A percentile compares a stretch with the other conserved stretches of the same genome.
phyloP scores from a whole-genome alignment of 1,139 yeast species.

The Suhomyces chickasaworum region DNA sequence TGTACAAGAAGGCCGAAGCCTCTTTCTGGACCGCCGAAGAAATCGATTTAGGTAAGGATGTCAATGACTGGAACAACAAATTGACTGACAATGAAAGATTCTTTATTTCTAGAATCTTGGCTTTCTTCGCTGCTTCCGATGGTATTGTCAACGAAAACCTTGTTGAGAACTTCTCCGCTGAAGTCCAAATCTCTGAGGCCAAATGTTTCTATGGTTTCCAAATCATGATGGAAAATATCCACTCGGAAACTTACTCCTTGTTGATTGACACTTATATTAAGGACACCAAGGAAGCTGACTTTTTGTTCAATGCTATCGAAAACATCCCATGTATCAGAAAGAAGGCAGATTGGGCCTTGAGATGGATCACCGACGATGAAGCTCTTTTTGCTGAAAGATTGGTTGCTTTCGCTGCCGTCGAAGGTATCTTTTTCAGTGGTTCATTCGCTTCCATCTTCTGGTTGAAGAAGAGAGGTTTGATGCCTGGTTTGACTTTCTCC shows the following conservation, averaged over 20 bases:
- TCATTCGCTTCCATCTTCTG: slow-evolving; percentile 98
- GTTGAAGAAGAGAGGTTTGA: slow-evolving; percentile 95
- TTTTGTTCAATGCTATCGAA: slow-evolving; percentile 89
- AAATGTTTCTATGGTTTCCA: slow-evolving; percentile 99
- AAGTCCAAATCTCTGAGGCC: slow-evolving; percentile 97
- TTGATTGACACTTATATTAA: slow-evolving; percentile 92
- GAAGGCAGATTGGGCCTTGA: slow-evolving; percentile 97
- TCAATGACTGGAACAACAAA: slow-evolving; percentile 83
- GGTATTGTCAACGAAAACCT: slow-evolving; percentile 97
- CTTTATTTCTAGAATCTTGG: slow-evolving; percentile 87
- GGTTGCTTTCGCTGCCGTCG: slow-evolving; percentile 98
- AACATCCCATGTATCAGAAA: slow-evolving; percentile 90
- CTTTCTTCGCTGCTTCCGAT: slow-evolving; percentile 98
- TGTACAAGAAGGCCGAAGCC: slow-evolving; percentile 98
- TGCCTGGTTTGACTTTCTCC: slow-evolving; percentile 98
- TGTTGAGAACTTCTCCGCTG: slow-evolving; percentile 95
- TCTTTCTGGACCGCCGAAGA: slow-evolving; percentile 99
- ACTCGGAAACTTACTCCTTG: slow-evolving; percentile 94
- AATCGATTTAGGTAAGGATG: slow-evolving; percentile 91
- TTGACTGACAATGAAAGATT: slow-evolving; percentile 87
- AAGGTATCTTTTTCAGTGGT: slow-evolving; percentile 97
- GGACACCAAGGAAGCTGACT: slow-evolving; percentile 90
- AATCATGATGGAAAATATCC: slow-evolving; percentile 99
- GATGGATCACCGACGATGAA: slow-evolving; percentile 88
- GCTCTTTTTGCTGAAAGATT: slow-evolving; percentile 93